Conservation (phyloP, 352 stramenopile species). For the Globisporangium spinosum region DNA sequence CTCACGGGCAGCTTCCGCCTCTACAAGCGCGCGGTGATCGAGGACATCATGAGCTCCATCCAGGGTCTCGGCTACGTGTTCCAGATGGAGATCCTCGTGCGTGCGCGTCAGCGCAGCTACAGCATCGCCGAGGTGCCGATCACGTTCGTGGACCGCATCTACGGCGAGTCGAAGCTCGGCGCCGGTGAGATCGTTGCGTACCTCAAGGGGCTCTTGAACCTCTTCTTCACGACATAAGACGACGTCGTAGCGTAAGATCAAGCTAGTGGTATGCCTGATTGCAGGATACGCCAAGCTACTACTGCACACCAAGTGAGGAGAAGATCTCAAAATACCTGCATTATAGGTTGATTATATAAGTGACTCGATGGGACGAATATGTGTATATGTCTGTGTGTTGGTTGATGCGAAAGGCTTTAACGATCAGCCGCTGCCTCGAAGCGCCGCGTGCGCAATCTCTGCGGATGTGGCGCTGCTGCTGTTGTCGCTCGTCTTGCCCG, state of each 20-base stretch:
- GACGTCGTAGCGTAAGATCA: neutral
- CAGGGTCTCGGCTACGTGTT: slow-evolving; percentile 95
- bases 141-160: slow-evolving; percentile 98
- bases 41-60: slow-evolving; percentile 92
- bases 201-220: slow-evolving; percentile 92
- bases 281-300: neutral
- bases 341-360: slow-evolving; percentile 17
- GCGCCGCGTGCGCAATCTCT: slow-evolving; percentile 2
- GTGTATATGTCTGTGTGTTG: neutral
- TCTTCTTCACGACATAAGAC: slow-evolving; percentile 93
- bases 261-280: neutral
- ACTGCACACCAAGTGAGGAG: neutral
- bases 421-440: slow-evolving; percentile 15
- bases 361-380: slow-evolving; percentile 6
- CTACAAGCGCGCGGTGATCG: slow-evolving; percentile 94
- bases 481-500: slow-evolving; percentile 16
- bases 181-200: slow-evolving; percentile 97
- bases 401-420: neutral
- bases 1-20: slow-evolving; percentile 97
- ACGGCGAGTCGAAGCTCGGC: slow-evolving; percentile 98
- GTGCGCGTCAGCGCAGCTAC: slow-evolving; percentile 90
- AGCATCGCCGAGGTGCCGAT: slow-evolving; percentile 95
- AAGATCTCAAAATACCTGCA: slow-evolving; percentile 15
- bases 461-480: slow-evolving; percentile 8
- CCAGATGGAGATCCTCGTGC: slow-evolving; percentile 99